Conservation (phyloP, 257 asterid genomes). For the Ilex asprella region DNA sequence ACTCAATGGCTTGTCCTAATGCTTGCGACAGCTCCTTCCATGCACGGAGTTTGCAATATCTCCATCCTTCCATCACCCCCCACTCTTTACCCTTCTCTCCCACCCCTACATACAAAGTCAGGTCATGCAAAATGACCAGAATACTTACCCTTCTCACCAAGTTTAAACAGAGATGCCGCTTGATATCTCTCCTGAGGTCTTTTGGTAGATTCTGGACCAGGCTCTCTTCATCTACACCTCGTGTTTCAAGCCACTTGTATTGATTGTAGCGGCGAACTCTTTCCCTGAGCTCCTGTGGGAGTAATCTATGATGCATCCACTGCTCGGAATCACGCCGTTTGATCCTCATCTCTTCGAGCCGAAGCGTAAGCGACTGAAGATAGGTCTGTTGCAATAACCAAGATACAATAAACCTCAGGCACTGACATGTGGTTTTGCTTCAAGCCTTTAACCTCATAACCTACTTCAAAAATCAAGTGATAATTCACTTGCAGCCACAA, state of each 20-base stretch:
- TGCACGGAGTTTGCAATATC: no score
- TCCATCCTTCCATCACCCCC: neutral
- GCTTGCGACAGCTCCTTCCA: no score
- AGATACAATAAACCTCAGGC: constrained; percentile 2
- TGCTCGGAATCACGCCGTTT: constrained; percentile 91
- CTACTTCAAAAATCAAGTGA: neutral
- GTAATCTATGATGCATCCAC: constrained; percentile 98
- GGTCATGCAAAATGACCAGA: neutral
- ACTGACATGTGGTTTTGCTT: neutral
- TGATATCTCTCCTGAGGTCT: constrained; percentile 86
- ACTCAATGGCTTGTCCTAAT: no score
- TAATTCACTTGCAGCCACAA: neutral
- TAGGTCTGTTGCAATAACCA: constrained; percentile 55
- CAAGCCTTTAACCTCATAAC: neutral
- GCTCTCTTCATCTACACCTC: constrained; percentile 92
- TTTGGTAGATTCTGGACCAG: constrained; percentile 82
- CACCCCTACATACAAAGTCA: neutral
- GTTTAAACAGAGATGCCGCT: constrained; percentile 84
- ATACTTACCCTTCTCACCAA: constrained; percentile 75
- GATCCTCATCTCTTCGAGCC: constrained; percentile 93
- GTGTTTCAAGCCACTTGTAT: constrained; percentile 86
- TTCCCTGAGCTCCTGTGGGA: constrained; percentile 78
- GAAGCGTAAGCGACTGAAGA: constrained; percentile 85
- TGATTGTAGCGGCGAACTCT: constrained; percentile 89
- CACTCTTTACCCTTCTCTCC: no score